phyloP scores from a whole-genome alignment of 768 basidiomycete genomes.

The Russula vinacea region DNA sequence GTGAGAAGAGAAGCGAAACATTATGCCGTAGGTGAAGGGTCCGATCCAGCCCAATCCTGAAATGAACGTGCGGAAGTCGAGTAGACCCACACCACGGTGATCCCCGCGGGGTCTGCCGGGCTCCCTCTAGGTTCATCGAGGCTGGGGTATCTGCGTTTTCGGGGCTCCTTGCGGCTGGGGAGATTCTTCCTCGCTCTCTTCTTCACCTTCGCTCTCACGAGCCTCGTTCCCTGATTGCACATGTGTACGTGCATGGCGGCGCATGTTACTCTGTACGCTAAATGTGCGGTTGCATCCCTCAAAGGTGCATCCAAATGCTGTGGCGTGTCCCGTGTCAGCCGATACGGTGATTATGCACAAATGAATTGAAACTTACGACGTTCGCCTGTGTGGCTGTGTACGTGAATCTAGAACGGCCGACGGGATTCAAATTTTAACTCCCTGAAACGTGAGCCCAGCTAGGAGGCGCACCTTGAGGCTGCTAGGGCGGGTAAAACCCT shows the following conservation, averaged over 20 bases:
- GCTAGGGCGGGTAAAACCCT: conserved; percentile 78
- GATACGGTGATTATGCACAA: conserved; percentile 21
- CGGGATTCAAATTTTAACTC: conserved; percentile 6
- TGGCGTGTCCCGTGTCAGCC: conserved; percentile 15
- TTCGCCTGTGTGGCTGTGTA: conserved; percentile 82
- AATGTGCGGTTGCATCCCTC: conserved; percentile 77
- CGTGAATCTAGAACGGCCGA: conserved; percentile 56
- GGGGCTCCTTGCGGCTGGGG: conserved; percentile 14
- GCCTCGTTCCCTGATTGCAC: conserved; percentile 33
- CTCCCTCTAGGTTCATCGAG: conserved; percentile 14
- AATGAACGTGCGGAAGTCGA: conserved; percentile 11
- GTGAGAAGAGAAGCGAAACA: conserved; percentile 14
- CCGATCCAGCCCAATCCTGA: conserved; percentile 1
- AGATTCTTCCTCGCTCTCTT: conserved; percentile 29
- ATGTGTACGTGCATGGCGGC: conserved; percentile 77
- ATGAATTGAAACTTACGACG: conserved; percentile 56
- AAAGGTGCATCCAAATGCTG: conserved; percentile 74
- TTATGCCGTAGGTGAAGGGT: conserved; percentile 15
- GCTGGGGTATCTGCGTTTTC: not conserved
- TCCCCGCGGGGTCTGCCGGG: conserved; percentile 12
- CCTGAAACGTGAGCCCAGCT: conserved; percentile 3
- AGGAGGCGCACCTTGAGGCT: conserved; percentile 61
- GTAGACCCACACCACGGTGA: conserved; percentile 5
- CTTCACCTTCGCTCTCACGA: conserved; percentile 24
- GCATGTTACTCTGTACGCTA: conserved; percentile 87